Conservation (phyloP, 371 early-diverging fungal genomes). For the Rhizomucor miehei region DNA sequence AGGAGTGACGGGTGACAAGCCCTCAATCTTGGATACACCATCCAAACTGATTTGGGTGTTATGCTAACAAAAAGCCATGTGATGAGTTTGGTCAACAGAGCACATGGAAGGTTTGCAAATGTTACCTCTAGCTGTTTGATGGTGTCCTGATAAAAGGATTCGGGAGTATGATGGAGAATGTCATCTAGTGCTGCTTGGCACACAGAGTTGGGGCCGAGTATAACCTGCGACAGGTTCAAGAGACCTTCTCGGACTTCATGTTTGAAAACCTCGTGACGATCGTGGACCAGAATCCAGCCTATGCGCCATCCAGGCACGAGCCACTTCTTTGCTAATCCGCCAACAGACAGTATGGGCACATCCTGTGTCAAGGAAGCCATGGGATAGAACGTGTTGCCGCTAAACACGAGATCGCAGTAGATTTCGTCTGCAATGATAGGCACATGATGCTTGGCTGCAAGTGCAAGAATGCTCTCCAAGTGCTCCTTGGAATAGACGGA, state of each 20-base stretch:
- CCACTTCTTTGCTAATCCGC: conserved; percentile 91
- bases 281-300: conserved; percentile 87
- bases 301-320: conserved; percentile 92
- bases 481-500: conserved; percentile 79
- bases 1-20: conserved; percentile 74
- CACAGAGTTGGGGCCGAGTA: conserved; percentile 83
- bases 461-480: conserved; percentile 62
- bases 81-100: not conserved
- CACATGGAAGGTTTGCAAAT: not conserved
- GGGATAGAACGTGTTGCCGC: conserved; percentile 61
- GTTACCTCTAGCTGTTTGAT: conserved; percentile 64
- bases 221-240: conserved; percentile 68
- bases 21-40: conserved; percentile 65
- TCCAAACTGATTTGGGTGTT: conserved; percentile 67
- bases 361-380: conserved; percentile 72
- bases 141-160: conserved; percentile 66
- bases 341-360: conserved; percentile 82
- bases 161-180: conserved; percentile 72
- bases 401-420: conserved; percentile 88
- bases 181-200: conserved; percentile 77
- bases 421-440: conserved; percentile 93
- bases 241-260: conserved; percentile 66
- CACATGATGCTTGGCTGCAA: conserved; percentile 75
- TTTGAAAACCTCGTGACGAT: conserved; percentile 54
- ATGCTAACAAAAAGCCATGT: conserved; percentile 21